Evolutionary conservation across 768 basidiomycete genomes (phyloP), one percentile per base, ranked within the genome.

Genomic region (Mycena maculata): DNA sequence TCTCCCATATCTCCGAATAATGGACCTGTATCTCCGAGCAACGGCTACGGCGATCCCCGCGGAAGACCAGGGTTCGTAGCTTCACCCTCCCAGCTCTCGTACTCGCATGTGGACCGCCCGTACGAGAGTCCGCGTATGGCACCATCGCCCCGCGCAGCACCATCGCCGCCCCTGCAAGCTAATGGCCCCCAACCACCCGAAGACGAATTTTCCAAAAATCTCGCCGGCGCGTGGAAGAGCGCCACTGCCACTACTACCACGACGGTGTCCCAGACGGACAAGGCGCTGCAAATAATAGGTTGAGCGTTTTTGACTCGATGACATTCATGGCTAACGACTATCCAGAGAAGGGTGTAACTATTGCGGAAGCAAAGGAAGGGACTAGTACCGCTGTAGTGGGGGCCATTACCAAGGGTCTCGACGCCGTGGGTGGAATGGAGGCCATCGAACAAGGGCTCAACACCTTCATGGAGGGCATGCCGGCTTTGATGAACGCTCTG

Each of bases 401-500:
- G 9, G 60, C 59, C n/a, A 65, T 69, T 13, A 61, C 63, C 22
- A 42, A 18, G 10, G 68, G 68, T 16, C 49, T 69, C 10, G 62
- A 63, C 27, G 63, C 53, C 23, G 63, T 69, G 28, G 67, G 67
- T 12, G 67, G 62, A 12, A 56, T 60, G 62, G 67, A 69, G 31
- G 62, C 57, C 16, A 69, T 69, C n/a, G 62, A 68, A 28, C 54
- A 63, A 47, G 67, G 67, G 2, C n/a, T 68, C 1, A 68, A 64
- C 12, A 69, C 44, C 3, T 69, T 69, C 50, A 64, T 64, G 63
- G 62, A 63, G 11, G 67, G 62, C 4, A 60, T 64, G 58, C 63
- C 57, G 20, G 42, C 71, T 7, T 38, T 76, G 4, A 73, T 77
- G 71, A 74, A 69, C 10, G 70, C 67, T 13, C 68, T 77, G 20